Percentiles rank a stretch among this genome's conserved stretches.
Evolutionary conservation across 179 eudicot genomes (phyloP).

Genomic region (Beta macrorhiza): DNA sequence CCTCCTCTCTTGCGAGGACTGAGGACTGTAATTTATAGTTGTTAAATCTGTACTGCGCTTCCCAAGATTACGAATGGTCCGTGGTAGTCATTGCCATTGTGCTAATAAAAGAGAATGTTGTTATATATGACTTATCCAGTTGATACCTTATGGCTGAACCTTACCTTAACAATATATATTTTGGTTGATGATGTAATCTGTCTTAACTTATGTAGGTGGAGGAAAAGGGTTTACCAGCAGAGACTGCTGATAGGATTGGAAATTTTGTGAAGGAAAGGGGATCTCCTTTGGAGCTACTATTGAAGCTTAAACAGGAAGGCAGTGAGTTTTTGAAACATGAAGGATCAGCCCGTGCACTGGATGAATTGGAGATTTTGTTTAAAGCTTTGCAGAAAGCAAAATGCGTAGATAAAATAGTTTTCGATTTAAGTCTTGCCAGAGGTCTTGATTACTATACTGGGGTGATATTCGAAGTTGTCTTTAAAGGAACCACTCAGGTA

Average conservation of each 20-base stretch:
- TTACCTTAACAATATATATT: not conserved
- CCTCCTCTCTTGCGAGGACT: not conserved
- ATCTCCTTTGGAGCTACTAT: constrained; percentile 62
- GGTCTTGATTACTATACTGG: constrained; percentile 98
- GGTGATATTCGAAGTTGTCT: constrained; percentile 89
- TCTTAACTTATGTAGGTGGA: constrained; percentile 54
- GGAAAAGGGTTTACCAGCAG: constrained; percentile 78
- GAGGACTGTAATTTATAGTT: not conserved
- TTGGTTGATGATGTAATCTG: constrained; percentile 18
- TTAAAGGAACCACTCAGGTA: constrained; percentile 92
- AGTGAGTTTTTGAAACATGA: constrained; percentile 59
- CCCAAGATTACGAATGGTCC: not conserved
- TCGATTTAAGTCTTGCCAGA: constrained; percentile 96
- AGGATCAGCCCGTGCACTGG: constrained; percentile 58
- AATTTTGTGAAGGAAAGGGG: constrained; percentile 73
- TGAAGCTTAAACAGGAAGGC: constrained; percentile 65
- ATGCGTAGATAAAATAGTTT: constrained; percentile 69
- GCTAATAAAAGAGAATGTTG: not conserved
- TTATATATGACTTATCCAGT: not conserved
- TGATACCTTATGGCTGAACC: not conserved
- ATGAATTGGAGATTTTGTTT: constrained; percentile 79
- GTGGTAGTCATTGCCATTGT: not conserved
- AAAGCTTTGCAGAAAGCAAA: constrained; percentile 63
- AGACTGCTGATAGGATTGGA: constrained; percentile 78
- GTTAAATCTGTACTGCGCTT: not conserved